Base-by-base conservation (phyloP, 495 filamentous ascomycete species). In the Neurospora sp. region DNA sequence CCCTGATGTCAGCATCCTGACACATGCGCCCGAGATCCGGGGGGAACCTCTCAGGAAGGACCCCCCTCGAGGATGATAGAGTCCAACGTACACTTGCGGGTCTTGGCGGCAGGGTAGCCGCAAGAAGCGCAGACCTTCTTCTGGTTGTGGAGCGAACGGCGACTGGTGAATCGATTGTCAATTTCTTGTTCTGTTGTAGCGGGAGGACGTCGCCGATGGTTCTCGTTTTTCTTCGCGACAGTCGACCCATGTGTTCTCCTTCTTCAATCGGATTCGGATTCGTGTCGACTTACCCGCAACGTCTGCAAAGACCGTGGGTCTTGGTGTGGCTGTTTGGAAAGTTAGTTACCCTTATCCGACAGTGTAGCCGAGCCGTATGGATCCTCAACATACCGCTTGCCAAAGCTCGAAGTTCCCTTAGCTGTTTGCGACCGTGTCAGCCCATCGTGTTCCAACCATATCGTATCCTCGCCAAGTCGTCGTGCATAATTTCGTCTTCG, bases 271-370 rank as follows among this genome's bases (percentile, higher is more conserved):
- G 40, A 42, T 77, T 45, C 72, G 72, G 37, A 42, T 41, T 70
- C 39, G 73, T 59, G 41, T 75, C 73, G 42, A 88, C 92, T 91
- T 88, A 83, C 97, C 96, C 96, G 91, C 96, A 99, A 85, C 96
- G 96, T 89, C 96, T 90, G 93, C 96, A 99, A 83, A 99, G 89
- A 79, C 93, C 96, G 89, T 99, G 96, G 85, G 96, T 93, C 89
- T 99, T 99, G 89, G 95, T 99, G 89, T 99, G 93, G 89, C 79
- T 81, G 37, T 70, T n/a, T 65, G 68, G 20, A 20, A 70, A 76
- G 75, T 80, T 69, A 80, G 78, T 69, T 39, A 70, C 8, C 42
- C 53, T 70, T 35, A 17, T 37, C 8, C n/a, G 53, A 14, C 20
- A 31, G 31, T 70, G 35, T 71, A 22, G 17, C 20, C 37, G 20